Evolutionary conservation across 805 yeast genomes (phyloP).

Genomic region (Lachancea thermotolerans): DNA sequence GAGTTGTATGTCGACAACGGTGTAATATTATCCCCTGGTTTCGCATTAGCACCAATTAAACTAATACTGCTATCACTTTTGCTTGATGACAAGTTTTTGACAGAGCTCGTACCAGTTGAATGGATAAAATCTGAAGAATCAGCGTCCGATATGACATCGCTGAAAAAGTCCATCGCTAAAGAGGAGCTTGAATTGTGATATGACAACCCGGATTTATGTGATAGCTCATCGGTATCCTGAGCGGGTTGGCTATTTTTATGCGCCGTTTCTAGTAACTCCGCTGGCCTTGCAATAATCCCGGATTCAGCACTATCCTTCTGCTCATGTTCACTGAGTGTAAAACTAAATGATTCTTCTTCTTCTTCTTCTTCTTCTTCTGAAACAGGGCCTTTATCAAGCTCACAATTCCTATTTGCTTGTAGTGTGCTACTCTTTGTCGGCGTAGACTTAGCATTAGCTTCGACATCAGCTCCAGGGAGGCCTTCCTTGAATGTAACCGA

Average conservation of each 20-base stretch:
- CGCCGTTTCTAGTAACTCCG: neutral
- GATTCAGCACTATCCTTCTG: neutral
- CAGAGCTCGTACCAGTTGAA: no score
- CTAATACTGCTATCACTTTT: no score
- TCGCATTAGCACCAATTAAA: no score
- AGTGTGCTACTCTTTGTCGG: neutral
- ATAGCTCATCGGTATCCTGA: no score
- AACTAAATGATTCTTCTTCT: neutral
- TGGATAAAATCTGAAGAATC: no score
- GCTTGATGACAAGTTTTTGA: no score
- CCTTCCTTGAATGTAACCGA: no score
- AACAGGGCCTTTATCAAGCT: no score
- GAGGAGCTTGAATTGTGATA: neutral
- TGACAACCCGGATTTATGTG: neutral
- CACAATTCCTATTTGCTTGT: no score
- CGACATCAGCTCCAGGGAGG: neutral
- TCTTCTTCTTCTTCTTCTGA: neutral
- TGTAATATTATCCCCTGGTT: conserved; percentile 5
- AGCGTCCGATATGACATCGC: no score
- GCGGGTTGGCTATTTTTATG: no score
- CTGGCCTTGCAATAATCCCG: neutral
- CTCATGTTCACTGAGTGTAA: neutral
- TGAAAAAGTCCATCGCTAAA: conserved; percentile 1
- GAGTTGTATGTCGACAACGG: conserved; percentile 8
- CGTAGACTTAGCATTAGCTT: neutral